A percentile compares a stretch with the other conserved stretches of the same genome.
phyloP scores from a whole-genome alignment of 2,329 filamentous ascomycete genomes.

The Fusarium sp. region DNA sequence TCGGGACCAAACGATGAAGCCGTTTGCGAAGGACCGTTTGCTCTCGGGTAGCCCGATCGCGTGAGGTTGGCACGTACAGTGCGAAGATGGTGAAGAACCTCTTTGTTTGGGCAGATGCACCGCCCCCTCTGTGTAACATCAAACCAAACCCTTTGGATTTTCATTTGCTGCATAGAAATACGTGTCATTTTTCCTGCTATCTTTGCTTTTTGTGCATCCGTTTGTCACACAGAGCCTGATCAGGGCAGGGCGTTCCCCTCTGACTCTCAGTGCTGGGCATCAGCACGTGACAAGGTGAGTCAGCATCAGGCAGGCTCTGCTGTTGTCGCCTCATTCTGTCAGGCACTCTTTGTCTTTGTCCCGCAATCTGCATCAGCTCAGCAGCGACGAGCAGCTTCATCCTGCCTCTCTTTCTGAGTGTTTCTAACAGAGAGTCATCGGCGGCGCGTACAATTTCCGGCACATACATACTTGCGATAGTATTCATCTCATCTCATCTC shows the following conservation, averaged over 20 bases:
- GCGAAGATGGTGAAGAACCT: neutral
- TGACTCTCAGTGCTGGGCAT: neutral
- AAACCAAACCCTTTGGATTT: neutral
- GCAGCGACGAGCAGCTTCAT: constrained; percentile 1
- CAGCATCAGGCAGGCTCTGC: neutral
- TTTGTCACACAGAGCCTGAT: neutral
- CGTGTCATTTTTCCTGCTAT: neutral
- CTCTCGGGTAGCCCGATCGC: neutral
- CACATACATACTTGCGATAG: neutral
- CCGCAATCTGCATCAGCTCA: constrained; percentile 20
- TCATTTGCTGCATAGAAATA: neutral
- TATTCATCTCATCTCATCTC: neutral
- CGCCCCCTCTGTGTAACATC: neutral
- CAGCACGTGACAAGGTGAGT: neutral
- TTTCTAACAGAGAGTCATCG: neutral
- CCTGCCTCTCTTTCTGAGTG: neutral
- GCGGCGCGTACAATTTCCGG: neutral
- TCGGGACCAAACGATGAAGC: neutral
- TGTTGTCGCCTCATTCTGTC: neutral
- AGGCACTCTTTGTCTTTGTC: neutral
- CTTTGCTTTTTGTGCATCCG: neutral
- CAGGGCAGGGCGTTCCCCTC: neutral
- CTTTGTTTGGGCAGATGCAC: neutral
- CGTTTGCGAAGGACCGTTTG: neutral
- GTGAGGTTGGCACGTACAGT: neutral